Percentiles rank a stretch among this genome's conserved stretches.
Evolutionary conservation across 495 filamentous ascomycete species (phyloP).

Genomic region (Penicillium subrubescens): DNA sequence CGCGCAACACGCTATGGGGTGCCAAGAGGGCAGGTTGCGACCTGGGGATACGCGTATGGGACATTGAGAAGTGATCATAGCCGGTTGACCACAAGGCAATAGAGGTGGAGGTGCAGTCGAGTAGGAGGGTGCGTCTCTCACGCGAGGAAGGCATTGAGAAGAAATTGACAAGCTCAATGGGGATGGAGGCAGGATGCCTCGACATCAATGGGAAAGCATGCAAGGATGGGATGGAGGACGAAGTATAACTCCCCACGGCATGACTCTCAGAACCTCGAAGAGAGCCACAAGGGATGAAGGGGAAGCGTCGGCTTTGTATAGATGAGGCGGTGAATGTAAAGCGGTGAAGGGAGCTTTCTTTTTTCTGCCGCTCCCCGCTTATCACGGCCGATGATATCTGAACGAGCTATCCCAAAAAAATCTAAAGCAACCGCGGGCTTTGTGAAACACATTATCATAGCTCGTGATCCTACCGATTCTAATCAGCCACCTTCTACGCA

Average conservation of each 20-base stretch:
- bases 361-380: conserved; percentile 22
- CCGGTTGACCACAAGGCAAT: not conserved
- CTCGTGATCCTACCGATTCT: not conserved
- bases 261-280: not conserved
- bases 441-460: not conserved
- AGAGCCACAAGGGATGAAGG: not conserved
- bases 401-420: conserved; percentile 5
- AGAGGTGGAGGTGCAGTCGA: not conserved
- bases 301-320: not conserved
- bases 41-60: not conserved
- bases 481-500: not conserved
- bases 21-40: not conserved
- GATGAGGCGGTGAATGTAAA: not conserved
- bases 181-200: not conserved
- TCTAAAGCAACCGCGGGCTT: not conserved
- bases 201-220: not conserved
- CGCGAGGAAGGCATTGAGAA: not conserved
- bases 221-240: not conserved
- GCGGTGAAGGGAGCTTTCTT: conserved; percentile 13
- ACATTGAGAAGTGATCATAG: not conserved
- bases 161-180: not conserved
- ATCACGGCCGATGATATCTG: conserved; percentile 10
- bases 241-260: not conserved
- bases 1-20: not conserved
- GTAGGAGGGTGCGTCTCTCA: not conserved